phyloP scores from a whole-genome alignment of 176 grass and related monocot species.

The Carex littledalei region DNA sequence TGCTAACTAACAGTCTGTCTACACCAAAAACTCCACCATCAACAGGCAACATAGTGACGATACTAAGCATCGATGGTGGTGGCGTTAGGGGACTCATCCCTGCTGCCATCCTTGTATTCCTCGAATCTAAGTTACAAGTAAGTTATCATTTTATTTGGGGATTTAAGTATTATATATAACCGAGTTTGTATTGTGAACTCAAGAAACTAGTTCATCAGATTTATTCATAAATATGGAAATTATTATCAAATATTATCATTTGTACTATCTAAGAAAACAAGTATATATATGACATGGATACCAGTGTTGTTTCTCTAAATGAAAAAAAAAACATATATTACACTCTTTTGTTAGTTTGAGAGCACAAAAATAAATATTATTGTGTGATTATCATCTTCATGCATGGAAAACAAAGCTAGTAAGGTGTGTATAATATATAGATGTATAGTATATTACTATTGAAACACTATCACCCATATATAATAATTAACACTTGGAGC shows the following conservation, averaged over 20 bases:
- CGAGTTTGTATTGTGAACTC: not conserved
- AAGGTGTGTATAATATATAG: too few species aligned
- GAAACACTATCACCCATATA: too few species aligned
- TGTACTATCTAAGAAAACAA: not conserved
- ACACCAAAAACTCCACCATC: conserved; percentile 21
- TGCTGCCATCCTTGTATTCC: conserved; percentile 46
- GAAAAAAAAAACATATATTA: too few species aligned
- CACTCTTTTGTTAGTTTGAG: too few species aligned
- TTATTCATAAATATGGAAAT: not conserved
- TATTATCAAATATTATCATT: not conserved
- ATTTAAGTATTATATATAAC: not conserved
- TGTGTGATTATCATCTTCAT: too few species aligned
- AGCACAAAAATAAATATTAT: too few species aligned
- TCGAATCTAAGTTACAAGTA: conserved; percentile 58
- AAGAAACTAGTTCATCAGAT: not conserved
- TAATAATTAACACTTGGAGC: not conserved
- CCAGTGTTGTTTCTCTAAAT: too few species aligned
- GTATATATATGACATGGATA: not conserved
- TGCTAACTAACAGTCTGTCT: not conserved
- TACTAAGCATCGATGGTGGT: conserved; percentile 72
- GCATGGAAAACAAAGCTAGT: too few species aligned
- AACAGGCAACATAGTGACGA: conserved; percentile 34
- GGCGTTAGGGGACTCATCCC: conserved; percentile 79
- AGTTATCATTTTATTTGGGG: not conserved
- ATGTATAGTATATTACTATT: too few species aligned